Evolutionary conservation across 2,329 filamentous ascomycete species (phyloP).

Genomic region (Tothia fuscella): DNA sequence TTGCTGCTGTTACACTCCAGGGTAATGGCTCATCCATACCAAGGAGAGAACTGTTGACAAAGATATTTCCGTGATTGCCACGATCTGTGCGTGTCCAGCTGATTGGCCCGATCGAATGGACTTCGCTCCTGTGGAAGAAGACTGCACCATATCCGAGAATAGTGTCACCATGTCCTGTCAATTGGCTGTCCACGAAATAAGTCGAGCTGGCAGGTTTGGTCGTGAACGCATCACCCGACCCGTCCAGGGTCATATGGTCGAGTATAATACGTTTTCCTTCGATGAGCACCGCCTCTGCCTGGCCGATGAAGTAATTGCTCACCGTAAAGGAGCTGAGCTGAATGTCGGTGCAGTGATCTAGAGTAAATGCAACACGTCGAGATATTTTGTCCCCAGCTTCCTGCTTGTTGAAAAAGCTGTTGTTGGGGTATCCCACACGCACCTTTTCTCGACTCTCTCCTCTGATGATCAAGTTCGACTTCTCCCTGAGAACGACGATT

Average conservation of each 20-base stretch:
- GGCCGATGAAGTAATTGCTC: conserved; percentile 14
- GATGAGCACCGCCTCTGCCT: conserved; percentile 14
- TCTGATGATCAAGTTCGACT: conserved; percentile 13
- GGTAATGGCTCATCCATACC: conserved; percentile 8
- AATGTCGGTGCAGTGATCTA: conserved; percentile 10
- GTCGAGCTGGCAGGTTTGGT: conserved; percentile 13
- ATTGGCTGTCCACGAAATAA: conserved; percentile 11
- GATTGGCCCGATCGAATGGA: conserved; percentile 9
- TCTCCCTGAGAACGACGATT: conserved; percentile 12
- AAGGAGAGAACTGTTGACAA: conserved; percentile 11
- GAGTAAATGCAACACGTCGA: conserved; percentile 12
- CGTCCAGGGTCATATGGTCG: conserved; percentile 12
- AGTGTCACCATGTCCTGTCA: conserved; percentile 13
- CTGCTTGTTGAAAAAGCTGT: conserved; percentile 14
- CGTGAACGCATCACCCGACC: conserved; percentile 14
- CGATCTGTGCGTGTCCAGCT: conserved; percentile 12
- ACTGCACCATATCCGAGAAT: conserved; percentile 13
- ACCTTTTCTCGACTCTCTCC: conserved; percentile 11
- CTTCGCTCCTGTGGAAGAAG: conserved; percentile 8
- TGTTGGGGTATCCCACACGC: conserved; percentile 14
- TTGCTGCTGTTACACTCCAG: conserved; percentile 5
- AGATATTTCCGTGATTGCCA: conserved; percentile 13
- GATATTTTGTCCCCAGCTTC: conserved; percentile 13
- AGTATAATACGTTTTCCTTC: conserved; percentile 12
- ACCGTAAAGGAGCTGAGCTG: conserved; percentile 13